Evolutionary conservation across 2,329 filamentous ascomycete genomes (phyloP), one percentile per base, ranked within the genome.

Genomic region (Sclerotinia borealis): DNA sequence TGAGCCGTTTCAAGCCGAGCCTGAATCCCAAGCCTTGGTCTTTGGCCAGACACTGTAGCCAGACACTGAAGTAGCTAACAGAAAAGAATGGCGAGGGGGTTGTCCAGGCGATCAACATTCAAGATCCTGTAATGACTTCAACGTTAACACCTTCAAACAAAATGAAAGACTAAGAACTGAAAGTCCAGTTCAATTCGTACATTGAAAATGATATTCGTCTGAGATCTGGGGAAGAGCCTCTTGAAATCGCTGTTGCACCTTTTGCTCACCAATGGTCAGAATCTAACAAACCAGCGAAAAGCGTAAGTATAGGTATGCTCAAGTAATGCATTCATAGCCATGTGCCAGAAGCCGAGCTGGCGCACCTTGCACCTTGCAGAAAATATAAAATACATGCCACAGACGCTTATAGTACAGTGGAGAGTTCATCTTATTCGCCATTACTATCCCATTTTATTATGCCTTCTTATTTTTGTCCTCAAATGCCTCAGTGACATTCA

Each of bases 401-500:
- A 63, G 48, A 64, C 66, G 66, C 67, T 70, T 68, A 56, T 63
- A 70, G 76, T 79, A 80, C 79, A 81, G 79, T 79, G 76, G 79
- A 79, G 79, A 81, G 76, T 79, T 73, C 68, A 62, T 65, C 67
- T 66, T 64, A 61, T 58, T 58, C 51, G 34, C 45, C 51, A 68
- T 68, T 66, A 62, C 64, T 49, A 65, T 36, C 34, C 65, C 27
- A 54, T 19, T 61, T 61, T 47, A 58, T 64, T 66, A 68, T 77
- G 76, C 78, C 77, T 81, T 80, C 74, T 83, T 79, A 56, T 75
- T 78, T 60, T 81, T 77, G 22, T 76, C 74, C 62, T 77, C 75
- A 48, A 69, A 71, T 17, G 76, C 74, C 64, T 85, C 83, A 73
- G 86, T 86, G 37, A 99, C 91, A 73, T 99, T 97, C 73, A 99